Conservation (phyloP, 164 flowering plant genomes). For the Tetrastigma voinierianum region DNA sequence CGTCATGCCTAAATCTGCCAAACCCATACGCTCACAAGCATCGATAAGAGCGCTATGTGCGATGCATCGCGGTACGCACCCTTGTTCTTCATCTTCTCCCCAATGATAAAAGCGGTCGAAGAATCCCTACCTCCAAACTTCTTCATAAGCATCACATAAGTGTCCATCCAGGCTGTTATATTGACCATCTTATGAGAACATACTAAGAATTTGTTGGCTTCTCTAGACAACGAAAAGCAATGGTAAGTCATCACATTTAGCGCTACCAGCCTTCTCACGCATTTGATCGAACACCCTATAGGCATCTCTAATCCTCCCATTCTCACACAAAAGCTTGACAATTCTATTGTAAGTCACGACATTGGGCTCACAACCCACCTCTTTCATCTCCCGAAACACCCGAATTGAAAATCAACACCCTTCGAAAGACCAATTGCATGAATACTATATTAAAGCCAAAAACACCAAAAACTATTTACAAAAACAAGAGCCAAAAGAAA, state of each 20-base stretch:
- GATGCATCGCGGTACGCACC: conserved; percentile 69
- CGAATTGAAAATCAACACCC: conserved; percentile 69
- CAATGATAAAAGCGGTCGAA: conserved; percentile 69
- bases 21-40: conserved; percentile 77
- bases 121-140: conserved; percentile 98
- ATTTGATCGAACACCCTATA: conserved; percentile 51
- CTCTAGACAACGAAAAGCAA: conserved; percentile 58
- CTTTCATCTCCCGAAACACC: conserved; percentile 53
- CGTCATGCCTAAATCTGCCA: conserved; percentile 75
- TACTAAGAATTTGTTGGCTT: conserved; percentile 70
- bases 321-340: conserved; percentile 71
- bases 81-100: conserved; percentile 80
- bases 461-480: no score
- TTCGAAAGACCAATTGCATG: conserved; percentile 64
- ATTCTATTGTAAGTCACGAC: conserved; percentile 71
- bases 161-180: conserved; percentile 70
- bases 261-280: conserved; percentile 46
- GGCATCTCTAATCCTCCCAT: conserved; percentile 65
- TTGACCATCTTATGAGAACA: conserved; percentile 82
- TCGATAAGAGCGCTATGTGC: conserved; percentile 91
- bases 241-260: conserved; percentile 78
- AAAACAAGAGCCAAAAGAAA: no score
- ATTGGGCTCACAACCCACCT: conserved; percentile 66
- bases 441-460: no score
- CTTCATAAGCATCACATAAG: conserved; percentile 86